Evolutionary conservation across 768 basidiomycete species (phyloP).

Genomic region (Kwoniella europaea): DNA sequence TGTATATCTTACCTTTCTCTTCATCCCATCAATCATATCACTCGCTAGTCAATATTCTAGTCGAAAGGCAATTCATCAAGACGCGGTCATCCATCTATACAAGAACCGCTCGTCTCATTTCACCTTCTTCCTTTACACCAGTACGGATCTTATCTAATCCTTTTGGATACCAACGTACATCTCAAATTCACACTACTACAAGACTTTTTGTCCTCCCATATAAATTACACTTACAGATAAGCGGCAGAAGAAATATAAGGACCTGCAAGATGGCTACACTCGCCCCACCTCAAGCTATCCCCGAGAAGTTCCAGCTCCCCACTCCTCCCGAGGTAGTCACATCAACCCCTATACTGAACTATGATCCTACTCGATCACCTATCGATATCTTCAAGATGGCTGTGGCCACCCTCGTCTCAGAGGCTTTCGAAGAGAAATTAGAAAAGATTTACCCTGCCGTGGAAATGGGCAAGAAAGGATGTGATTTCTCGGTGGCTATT

Average conservation of each 20-base stretch:
- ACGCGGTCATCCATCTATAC: neutral
- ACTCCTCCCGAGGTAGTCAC: conserved; percentile 19
- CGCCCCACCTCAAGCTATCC: conserved; percentile 18
- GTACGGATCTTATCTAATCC: neutral
- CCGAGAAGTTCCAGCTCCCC: conserved; percentile 40
- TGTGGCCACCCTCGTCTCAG: conserved; percentile 48
- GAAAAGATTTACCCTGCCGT: conserved; percentile 83
- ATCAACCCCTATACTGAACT: conserved; percentile 9
- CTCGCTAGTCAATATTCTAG: neutral
- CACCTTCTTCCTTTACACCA: neutral
- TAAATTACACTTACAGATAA: neutral
- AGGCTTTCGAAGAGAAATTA: conserved; percentile 58
- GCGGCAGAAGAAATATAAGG: neutral
- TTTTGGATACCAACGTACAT: neutral
- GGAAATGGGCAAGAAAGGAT: conserved; percentile 90
- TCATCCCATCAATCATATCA: neutral
- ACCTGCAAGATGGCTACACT: conserved; percentile 14
- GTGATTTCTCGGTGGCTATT: conserved; percentile 86
- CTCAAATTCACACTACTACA: neutral
- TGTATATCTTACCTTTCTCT: neutral
- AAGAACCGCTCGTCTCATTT: neutral
- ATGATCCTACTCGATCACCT: conserved; percentile 34
- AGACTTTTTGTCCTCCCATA: neutral
- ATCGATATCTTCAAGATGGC: conserved; percentile 50
- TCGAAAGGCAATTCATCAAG: conserved; percentile 9